Evolutionary conservation across 2,329 filamentous ascomycete species (phyloP).

Genomic region (Coniochaeta prunicola): DNA sequence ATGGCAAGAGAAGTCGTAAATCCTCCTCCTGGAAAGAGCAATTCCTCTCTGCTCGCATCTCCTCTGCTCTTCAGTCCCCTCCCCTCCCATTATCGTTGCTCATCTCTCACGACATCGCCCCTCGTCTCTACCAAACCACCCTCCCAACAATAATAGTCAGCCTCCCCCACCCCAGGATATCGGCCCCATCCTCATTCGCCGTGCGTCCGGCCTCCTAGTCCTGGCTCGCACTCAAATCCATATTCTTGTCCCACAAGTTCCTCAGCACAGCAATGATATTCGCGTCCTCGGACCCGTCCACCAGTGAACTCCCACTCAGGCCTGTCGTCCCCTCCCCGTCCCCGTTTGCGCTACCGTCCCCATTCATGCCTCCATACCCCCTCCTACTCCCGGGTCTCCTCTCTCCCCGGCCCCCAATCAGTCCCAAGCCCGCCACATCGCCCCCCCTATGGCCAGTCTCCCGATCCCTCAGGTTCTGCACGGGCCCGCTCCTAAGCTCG

Average conservation of each 20-base stretch:
- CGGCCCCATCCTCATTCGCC: neutral
- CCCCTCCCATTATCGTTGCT: no score
- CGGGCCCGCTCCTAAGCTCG: neutral
- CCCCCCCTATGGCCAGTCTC: neutral
- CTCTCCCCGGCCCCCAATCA: constrained; percentile 9
- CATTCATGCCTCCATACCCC: neutral
- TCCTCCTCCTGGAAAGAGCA: neutral
- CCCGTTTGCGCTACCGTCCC: no score
- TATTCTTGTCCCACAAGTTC: constrained; percentile 55
- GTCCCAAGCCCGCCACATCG: constrained; percentile 16
- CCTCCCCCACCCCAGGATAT: neutral
- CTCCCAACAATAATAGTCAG: no score
- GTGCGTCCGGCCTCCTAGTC: constrained; percentile 24
- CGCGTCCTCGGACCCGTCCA: constrained; percentile 42
- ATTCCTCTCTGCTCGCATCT: neutral
- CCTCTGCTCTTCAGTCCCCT: neutral
- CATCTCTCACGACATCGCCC: neutral
- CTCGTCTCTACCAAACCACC: neutral
- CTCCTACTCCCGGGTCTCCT: neutral
- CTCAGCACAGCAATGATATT: constrained; percentile 44
- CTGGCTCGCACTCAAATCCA: constrained; percentile 50
- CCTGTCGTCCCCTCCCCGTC: constrained; percentile 24
- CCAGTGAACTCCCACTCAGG: constrained; percentile 42
- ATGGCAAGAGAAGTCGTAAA: neutral
- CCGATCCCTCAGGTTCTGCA: constrained; percentile 3